Percentiles rank a stretch among this genome's conserved stretches.
Evolutionary conservation across 805 yeast genomes (phyloP).

Genomic region (Kuraishia ogatae): DNA sequence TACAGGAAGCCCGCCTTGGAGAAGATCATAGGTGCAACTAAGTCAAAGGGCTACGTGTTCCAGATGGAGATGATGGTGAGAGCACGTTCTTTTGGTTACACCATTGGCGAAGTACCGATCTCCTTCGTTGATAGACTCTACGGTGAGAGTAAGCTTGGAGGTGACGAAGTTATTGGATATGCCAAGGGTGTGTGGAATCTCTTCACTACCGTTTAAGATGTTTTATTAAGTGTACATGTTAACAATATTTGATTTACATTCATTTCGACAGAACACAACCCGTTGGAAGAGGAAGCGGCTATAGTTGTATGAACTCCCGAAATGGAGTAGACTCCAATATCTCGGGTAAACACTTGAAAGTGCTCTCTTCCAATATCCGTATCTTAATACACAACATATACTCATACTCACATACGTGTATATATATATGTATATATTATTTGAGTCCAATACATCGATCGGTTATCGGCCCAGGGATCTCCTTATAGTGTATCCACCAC

Average conservation of each 20-base stretch:
- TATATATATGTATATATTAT: too few species aligned
- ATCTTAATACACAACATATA: too few species aligned
- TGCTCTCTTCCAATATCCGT: too few species aligned
- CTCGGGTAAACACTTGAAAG: too few species aligned
- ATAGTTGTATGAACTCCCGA: too few species aligned
- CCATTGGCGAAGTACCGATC: constrained; percentile 73
- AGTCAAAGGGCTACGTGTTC: constrained; percentile 74
- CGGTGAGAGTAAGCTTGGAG: constrained; percentile 74
- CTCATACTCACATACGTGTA: too few species aligned
- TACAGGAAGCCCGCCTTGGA: constrained; percentile 64
- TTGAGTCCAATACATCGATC: background rate
- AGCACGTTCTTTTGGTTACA: constrained; percentile 64
- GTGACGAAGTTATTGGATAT: constrained; percentile 73
- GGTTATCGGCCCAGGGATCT: background rate
- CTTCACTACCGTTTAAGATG: constrained; percentile 46
- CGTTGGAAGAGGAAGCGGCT: too few species aligned
- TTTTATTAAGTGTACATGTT: too few species aligned
- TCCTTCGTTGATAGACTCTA: constrained; percentile 71
- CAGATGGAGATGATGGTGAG: constrained; percentile 88
- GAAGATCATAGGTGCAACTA: constrained; percentile 56
- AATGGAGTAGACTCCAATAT: too few species aligned
- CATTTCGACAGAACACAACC: too few species aligned
- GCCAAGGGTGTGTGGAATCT: constrained; percentile 69
- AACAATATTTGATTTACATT: background rate
- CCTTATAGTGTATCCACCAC: background rate